A percentile compares a stretch with the other conserved stretches of the same genome.
Evolutionary conservation across 2,329 filamentous ascomycete genomes (phyloP).

Genomic region (Fusarium subglutinans): DNA sequence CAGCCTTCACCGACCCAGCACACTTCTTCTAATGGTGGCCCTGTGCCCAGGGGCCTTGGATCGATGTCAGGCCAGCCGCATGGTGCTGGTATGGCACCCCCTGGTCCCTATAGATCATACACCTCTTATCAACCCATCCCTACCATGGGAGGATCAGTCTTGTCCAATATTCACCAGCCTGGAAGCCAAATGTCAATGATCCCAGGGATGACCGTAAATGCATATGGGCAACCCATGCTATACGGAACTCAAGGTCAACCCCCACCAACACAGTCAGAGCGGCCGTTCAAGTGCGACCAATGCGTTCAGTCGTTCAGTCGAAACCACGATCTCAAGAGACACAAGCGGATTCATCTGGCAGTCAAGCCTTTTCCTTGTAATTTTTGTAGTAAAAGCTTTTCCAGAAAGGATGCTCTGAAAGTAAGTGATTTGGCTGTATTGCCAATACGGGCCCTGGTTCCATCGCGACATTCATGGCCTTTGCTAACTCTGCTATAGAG

Average conservation of each 20-base stretch:
- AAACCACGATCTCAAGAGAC: slow-evolving; percentile 94
- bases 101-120: slow-evolving; percentile 62
- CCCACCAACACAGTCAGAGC: slow-evolving; percentile 67
- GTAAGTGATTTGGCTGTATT: slow-evolving; percentile 59
- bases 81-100: slow-evolving; percentile 54
- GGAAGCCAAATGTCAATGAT: slow-evolving; percentile 77
- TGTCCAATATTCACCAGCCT: slow-evolving; percentile 82
- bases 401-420: slow-evolving; percentile 95
- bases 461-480: too few species aligned
- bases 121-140: slow-evolving; percentile 62
- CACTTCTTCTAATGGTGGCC: slow-evolving; percentile 56
- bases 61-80: slow-evolving; percentile 40
- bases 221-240: slow-evolving; percentile 70
- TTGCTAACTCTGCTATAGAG: slow-evolving; percentile 53
- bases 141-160: slow-evolving; percentile 71
- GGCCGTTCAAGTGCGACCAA: slow-evolving; percentile 93
- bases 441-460: background rate
- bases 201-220: slow-evolving; percentile 62
- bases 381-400: slow-evolving; percentile 96
- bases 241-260: slow-evolving; percentile 65
- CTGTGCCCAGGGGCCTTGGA: slow-evolving; percentile 52
- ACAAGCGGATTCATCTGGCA: slow-evolving; percentile 93
- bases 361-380: slow-evolving; percentile 95
- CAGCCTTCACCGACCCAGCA: slow-evolving; percentile 52
- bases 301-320: slow-evolving; percentile 95